Percentiles rank a stretch among this genome's conserved stretches.
phyloP scores from a whole-genome alignment of 2,329 filamentous ascomycete species.

The Ceratocystis alfenasii region DNA sequence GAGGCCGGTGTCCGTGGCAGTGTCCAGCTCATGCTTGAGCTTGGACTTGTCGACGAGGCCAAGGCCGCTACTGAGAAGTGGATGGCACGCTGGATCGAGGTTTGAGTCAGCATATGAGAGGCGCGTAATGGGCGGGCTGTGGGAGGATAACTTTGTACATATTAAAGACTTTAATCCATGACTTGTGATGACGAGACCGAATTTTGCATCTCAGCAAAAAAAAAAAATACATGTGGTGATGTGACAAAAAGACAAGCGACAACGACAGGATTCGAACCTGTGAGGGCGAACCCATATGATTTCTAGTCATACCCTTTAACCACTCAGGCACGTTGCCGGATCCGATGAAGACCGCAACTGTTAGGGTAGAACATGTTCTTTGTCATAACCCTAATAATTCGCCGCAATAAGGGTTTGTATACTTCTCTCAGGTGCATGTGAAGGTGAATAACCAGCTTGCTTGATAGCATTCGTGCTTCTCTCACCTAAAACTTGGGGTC shows the following conservation, averaged over 20 bases:
- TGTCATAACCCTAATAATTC: neutral
- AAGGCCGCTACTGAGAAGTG: constrained; percentile 51
- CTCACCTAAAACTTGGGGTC: no score
- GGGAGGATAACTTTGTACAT: neutral
- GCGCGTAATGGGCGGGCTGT: neutral
- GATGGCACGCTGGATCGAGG: constrained; percentile 56
- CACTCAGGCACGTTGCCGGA: constrained; percentile 20
- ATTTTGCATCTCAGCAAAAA: neutral
- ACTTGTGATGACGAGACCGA: neutral
- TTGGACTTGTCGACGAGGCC: constrained; percentile 58
- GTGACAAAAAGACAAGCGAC: constrained; percentile 3
- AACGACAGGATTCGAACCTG: constrained; percentile 22
- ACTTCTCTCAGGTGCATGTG: no score
- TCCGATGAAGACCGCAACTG: no score
- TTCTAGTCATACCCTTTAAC: constrained; percentile 21
- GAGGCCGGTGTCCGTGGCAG: constrained; percentile 56
- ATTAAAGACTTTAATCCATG: neutral
- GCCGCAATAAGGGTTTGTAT: no score
- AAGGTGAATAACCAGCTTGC: no score
- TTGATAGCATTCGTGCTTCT: no score
- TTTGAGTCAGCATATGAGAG: neutral
- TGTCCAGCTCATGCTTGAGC: constrained; percentile 47
- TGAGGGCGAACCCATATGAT: constrained; percentile 21
- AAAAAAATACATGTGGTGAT: neutral
- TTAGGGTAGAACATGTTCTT: neutral